Evolutionary conservation across 2,329 filamentous ascomycete species (phyloP).

Genomic region (Trichoderma simmonsii): DNA sequence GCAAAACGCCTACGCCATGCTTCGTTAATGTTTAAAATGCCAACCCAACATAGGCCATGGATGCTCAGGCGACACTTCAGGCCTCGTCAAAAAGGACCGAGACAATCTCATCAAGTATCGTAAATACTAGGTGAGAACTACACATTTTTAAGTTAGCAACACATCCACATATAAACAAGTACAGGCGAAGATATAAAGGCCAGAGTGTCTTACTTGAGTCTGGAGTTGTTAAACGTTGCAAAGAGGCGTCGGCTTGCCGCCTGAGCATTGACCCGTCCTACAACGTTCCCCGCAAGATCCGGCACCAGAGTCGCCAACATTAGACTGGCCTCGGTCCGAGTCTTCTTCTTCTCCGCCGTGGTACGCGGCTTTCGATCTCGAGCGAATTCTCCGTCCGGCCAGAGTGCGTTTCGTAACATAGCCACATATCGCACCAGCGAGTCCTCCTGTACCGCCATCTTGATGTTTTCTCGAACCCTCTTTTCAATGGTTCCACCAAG

Average conservation of each 20-base stretch:
- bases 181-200: background rate
- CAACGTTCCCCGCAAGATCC: conserved; percentile 87
- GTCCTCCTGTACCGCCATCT: conserved; percentile 71
- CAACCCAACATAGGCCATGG: background rate
- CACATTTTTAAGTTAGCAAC: conserved; percentile 20
- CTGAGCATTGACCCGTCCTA: conserved; percentile 87
- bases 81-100: conserved; percentile 58
- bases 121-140: conserved; percentile 67
- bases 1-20: conserved; percentile 19
- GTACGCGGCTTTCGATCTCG: conserved; percentile 57
- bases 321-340: conserved; percentile 79
- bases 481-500: conserved; percentile 94
- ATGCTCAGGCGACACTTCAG: conserved; percentile 15
- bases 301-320: conserved; percentile 88
- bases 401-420: conserved; percentile 72
- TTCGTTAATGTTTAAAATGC: background rate
- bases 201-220: conserved; percentile 69
- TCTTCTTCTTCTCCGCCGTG: conserved; percentile 70
- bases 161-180: background rate
- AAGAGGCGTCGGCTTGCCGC: conserved; percentile 84
- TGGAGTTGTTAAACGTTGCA: conserved; percentile 85
- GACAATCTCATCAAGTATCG: conserved; percentile 67
- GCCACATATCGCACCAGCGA: conserved; percentile 72
- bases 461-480: conserved; percentile 84
- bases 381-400: conserved; percentile 66